A percentile compares a stretch with the other conserved stretches of the same genome.
These are phyloP conservation scores for Pseudogymnoascus sp. DNA, from an alignment of 2,329 filamentous ascomycete genomes.

Conservation along the genomic window DNA sequence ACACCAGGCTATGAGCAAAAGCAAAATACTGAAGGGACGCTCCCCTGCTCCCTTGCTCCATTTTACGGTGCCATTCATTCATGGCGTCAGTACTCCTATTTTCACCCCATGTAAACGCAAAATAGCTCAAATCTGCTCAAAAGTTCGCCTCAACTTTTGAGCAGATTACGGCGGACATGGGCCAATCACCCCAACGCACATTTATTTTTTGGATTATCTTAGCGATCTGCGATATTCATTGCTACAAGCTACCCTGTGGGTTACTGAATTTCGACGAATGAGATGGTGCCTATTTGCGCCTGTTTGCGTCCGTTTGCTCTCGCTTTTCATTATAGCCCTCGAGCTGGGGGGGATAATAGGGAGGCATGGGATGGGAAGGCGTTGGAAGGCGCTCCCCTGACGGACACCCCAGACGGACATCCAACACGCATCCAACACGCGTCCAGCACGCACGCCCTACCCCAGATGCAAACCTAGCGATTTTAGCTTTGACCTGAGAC, in stretches of 20 bases:
- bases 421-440: neutral
- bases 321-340: neutral
- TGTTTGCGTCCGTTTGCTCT: neutral
- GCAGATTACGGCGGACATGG: neutral
- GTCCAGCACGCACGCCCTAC: neutral
- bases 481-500: neutral
- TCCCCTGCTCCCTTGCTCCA: neutral
- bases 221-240: neutral
- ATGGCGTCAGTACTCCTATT: neutral
- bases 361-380: too few species aligned
- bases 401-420: neutral
- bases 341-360: neutral
- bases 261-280: neutral
- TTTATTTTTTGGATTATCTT: neutral
- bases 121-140: neutral
- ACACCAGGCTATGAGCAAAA: neutral
- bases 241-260: neutral
- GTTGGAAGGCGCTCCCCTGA: too few species aligned
- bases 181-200: neutral
- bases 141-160: neutral
- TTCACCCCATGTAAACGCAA: neutral
- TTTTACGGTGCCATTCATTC: neutral
- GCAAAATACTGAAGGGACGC: neutral
- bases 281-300: neutral
- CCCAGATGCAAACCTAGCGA: neutral